Evolutionary conservation across 306 rosid species (phyloP), one percentile per base, ranked within the genome.

Genomic region (Prunus campanulata): DNA sequence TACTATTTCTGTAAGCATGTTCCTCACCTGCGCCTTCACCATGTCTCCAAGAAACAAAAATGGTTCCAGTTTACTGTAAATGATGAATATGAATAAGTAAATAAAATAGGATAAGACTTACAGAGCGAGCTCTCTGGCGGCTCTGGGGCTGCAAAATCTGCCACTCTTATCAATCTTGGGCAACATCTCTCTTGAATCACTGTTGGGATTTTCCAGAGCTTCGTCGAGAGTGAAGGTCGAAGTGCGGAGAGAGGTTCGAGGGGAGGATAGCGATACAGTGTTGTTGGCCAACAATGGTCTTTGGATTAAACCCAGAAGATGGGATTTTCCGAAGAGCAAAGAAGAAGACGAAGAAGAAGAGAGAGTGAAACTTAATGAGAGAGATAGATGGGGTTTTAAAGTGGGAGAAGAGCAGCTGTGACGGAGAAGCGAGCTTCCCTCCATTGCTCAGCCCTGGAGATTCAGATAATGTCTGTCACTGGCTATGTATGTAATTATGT

Each of bases 41-140:
- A 8, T 64, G n/a, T 64, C 47, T 18, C 55, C 47, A 27, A 15
- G 15, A 70, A 30, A 48, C 20, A 78, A 47, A 70, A 2, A 46
- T 1, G 35, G 2, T 19, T 15, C 2, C 20, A 24, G 15, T 62
- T 62, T 25, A 16, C 19, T 54, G 2, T 16, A 69, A 30, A 64
- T 1, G 6, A 16, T 11, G 18, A 6, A 2, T 16, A 48, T 4
- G 9, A 55, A 55, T 55, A n/a, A 55, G 13, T n/a, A 55, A 18
- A 18, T 55, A 55, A 8, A 3, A 54, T 19, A 54, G 60, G 24
- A 54, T 54, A 49, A 66, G 66, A 29, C 52, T 79, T 79, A 93
- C 96, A 94, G 84, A 74, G 98, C 96, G 79, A 94, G 97, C 83
- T 94, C 97, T 84, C 98, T 84, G 77, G 91, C 98, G 66, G 98